Evolutionary conservation across 2,329 filamentous ascomycete genomes (phyloP).

Genomic region (Neonectria faginata): DNA sequence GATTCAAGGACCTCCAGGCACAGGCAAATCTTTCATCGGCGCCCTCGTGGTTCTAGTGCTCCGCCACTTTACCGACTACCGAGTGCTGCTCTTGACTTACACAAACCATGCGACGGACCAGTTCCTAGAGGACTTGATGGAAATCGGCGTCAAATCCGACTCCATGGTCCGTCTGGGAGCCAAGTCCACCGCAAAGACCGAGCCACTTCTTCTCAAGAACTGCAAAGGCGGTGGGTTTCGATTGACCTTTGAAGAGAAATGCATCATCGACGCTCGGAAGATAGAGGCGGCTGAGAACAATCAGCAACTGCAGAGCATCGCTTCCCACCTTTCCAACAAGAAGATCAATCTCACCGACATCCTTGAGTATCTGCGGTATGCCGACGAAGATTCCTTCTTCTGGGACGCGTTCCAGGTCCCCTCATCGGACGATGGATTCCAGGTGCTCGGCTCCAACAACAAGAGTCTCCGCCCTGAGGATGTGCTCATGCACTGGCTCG

Average conservation of each 20-base stretch:
- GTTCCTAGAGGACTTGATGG: slow-evolving; percentile 72
- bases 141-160: slow-evolving; percentile 63
- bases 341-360: slow-evolving; percentile 44
- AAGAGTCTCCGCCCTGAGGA: slow-evolving; percentile 51
- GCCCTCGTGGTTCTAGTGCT: slow-evolving; percentile 70
- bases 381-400: slow-evolving; percentile 60
- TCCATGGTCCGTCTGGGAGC: slow-evolving; percentile 73
- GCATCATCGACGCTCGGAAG: slow-evolving; percentile 57
- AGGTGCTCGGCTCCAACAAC: slow-evolving; percentile 57
- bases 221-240: slow-evolving; percentile 41
- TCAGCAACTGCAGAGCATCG: slow-evolving; percentile 44
- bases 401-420: slow-evolving; percentile 69
- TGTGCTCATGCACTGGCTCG: slow-evolving; percentile 40
- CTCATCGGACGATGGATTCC: slow-evolving; percentile 57
- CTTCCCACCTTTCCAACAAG: slow-evolving; percentile 29
- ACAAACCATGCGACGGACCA: slow-evolving; percentile 77
- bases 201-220: slow-evolving; percentile 58
- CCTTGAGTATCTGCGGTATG: slow-evolving; percentile 63
- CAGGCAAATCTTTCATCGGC: slow-evolving; percentile 81
- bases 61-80: slow-evolving; percentile 59
- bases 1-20: slow-evolving; percentile 81
- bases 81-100: slow-evolving; percentile 73
- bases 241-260: slow-evolving; percentile 43
- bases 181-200: slow-evolving; percentile 65
- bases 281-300: not conserved